Percentiles rank a stretch among this genome's conserved stretches.
Evolutionary conservation across 2,329 filamentous ascomycete species (phyloP).

Genomic region (Graphilbum ipis-grandicollis): DNA sequence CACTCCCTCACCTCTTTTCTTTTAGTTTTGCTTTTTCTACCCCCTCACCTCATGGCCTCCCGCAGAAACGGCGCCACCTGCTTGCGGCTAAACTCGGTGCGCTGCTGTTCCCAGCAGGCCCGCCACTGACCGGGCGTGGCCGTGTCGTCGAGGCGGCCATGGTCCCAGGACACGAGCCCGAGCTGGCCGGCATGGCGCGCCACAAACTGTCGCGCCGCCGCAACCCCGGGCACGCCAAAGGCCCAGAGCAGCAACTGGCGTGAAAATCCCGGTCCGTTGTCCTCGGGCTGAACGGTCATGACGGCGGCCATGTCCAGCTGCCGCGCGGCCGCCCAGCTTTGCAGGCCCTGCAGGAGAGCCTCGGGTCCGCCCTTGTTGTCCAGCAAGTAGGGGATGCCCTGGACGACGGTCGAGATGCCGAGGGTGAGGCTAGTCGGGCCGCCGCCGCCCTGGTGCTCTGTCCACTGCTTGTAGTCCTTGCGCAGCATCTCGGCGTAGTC

Average conservation of each 20-base stretch:
- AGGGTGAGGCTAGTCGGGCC: constrained; percentile 26
- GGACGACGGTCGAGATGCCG: constrained; percentile 51
- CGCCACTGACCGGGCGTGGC: constrained; percentile 24
- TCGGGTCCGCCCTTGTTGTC: constrained; percentile 28
- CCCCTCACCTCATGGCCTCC: constrained; percentile 24
- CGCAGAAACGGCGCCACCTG: constrained; percentile 52
- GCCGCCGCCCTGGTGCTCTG: constrained; percentile 18
- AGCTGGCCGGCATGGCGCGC: constrained; percentile 27
- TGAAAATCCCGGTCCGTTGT: constrained; percentile 39
- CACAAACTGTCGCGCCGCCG: constrained; percentile 37
- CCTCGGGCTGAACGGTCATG: constrained; percentile 47
- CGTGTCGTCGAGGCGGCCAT: constrained; percentile 26
- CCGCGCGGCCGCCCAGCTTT: constrained; percentile 36
- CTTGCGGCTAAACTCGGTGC: constrained; percentile 44
- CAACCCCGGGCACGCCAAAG: constrained; percentile 27
- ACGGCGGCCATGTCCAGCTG: constrained; percentile 44
- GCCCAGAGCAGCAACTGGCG: constrained; percentile 55
- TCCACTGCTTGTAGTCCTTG: constrained; percentile 78
- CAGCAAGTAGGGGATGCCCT: constrained; percentile 41
- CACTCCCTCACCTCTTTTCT: no score
- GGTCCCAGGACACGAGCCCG: constrained; percentile 35
- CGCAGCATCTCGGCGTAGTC: constrained; percentile 49
- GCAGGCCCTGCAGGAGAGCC: constrained; percentile 29
- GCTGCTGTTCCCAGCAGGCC: constrained; percentile 49
- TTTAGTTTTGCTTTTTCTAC: no score